Evolutionary conservation across 306 rosid species (phyloP).

Genomic region (Gynostemma pentaphyllum): DNA sequence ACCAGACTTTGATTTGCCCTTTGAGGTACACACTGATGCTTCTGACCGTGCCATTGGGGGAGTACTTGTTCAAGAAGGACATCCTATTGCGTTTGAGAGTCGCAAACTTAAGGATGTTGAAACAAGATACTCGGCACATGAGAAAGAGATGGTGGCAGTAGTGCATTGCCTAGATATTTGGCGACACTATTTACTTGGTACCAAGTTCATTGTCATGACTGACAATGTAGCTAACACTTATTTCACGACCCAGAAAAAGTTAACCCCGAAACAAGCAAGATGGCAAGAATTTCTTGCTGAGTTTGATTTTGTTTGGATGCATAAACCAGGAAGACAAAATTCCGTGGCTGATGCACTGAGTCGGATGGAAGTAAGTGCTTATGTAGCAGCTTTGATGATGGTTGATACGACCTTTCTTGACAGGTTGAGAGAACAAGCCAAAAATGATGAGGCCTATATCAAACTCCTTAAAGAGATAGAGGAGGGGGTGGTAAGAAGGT

Average conservation of each 20-base stretch:
- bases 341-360: not conserved
- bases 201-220: not conserved
- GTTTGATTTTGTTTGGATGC: not conserved
- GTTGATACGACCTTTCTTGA: too few species aligned
- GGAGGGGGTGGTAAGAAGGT: too few species aligned
- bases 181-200: not conserved
- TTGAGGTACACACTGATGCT: too few species aligned
- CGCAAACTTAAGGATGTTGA: not conserved
- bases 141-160: not conserved
- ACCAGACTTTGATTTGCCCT: too few species aligned
- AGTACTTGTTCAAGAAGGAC: not conserved
- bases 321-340: not conserved
- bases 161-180: not conserved
- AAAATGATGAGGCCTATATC: too few species aligned
- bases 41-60: not conserved
- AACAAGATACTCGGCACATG: not conserved
- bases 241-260: too few species aligned
- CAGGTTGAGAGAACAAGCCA: too few species aligned
- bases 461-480: too few species aligned
- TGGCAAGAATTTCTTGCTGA: not conserved
- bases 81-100: not conserved
- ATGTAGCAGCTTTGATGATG: too few species aligned
- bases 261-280: too few species aligned
- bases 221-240: conserved; percentile 7
- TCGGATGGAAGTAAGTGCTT: too few species aligned